Conservation (phyloP, 2,329 filamentous ascomycete genomes). For the Lasiodiplodia hormozganensis region DNA sequence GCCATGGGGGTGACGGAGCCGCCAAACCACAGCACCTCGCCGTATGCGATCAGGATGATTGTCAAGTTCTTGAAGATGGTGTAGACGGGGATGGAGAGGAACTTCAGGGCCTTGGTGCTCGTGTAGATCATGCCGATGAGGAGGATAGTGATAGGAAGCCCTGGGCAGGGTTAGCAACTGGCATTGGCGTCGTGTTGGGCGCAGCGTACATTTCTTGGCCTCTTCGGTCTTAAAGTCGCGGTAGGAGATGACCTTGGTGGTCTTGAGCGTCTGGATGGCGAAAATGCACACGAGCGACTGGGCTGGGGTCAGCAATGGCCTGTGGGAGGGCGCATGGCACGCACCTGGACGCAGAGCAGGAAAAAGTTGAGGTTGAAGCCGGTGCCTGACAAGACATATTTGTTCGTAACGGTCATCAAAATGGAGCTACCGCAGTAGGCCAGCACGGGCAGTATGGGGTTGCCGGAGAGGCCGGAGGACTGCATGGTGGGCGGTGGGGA, state of each 20-base stretch:
- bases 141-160: slow-evolving; percentile 95
- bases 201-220: slow-evolving; percentile 82
- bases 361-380: slow-evolving; percentile 98
- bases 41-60: slow-evolving; percentile 97
- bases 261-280: slow-evolving; percentile 84
- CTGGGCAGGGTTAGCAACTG: slow-evolving; percentile 54
- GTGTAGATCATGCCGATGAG: slow-evolving; percentile 99
- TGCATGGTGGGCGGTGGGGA: slow-evolving; percentile 54
- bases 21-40: slow-evolving; percentile 97
- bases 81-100: slow-evolving; percentile 96
- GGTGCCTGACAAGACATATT: slow-evolving; percentile 91
- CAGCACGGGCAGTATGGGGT: slow-evolving; percentile 79
- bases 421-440: slow-evolving; percentile 97
- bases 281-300: slow-evolving; percentile 89
- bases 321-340: slow-evolving; percentile 36
- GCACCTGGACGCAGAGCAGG: slow-evolving; percentile 89
- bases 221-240: slow-evolving; percentile 85
- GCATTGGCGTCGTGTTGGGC: not conserved
- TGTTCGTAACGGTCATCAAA: slow-evolving; percentile 99
- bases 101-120: slow-evolving; percentile 92
- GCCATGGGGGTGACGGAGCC: slow-evolving; percentile 87
- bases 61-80: slow-evolving; percentile 99
- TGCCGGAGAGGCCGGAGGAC: slow-evolving; percentile 66
- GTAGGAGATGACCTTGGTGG: slow-evolving; percentile 80
- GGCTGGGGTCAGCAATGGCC: slow-evolving; percentile 33